Conservation (phyloP, 208 protist species). For the Trypanosoma boissoni region DNA sequence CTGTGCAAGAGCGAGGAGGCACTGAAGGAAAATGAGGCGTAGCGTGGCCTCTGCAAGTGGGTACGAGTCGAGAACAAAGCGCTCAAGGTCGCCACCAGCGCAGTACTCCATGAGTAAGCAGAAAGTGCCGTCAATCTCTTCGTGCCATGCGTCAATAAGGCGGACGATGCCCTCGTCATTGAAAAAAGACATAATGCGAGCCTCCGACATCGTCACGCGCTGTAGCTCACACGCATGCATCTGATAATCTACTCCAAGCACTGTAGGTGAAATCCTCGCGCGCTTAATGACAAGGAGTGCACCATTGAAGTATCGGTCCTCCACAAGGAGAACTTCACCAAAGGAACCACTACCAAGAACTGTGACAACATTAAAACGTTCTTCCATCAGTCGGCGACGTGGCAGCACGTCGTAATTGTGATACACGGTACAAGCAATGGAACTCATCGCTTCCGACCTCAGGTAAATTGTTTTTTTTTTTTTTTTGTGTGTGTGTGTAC, state of each 20-base stretch:
- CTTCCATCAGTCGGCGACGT: slow-evolving; percentile 18
- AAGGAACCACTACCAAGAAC: slow-evolving; percentile 19
- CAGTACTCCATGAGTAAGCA: slow-evolving; percentile 32
- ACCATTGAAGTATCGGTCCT: slow-evolving; percentile 9
- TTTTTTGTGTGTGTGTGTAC: no score
- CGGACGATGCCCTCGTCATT: slow-evolving; percentile 27
- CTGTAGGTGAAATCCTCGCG: not conserved
- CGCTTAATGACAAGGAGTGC: slow-evolving; percentile 16
- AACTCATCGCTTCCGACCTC: no score
- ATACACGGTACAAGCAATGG: no score
- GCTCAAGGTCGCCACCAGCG: slow-evolving; percentile 17
- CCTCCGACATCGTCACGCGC: slow-evolving; percentile 1
- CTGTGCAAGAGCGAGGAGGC: slow-evolving; percentile 24
- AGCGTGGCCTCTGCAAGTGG: slow-evolving; percentile 15
- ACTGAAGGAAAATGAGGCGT: slow-evolving; percentile 18
- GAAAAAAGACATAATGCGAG: slow-evolving; percentile 17
- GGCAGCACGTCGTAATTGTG: slow-evolving; percentile 3
- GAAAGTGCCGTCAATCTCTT: slow-evolving; percentile 11
- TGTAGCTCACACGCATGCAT: not conserved
- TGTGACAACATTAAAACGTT: slow-evolving; percentile 9
- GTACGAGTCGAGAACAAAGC: slow-evolving; percentile 6
- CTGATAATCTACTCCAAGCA: not conserved
- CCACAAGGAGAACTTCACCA: slow-evolving; percentile 26
- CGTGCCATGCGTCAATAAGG: slow-evolving; percentile 25
- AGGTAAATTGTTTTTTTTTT: no score